Evolutionary conservation across 176 grass and related monocot genomes (phyloP), one percentile per base, ranked within the genome.

Genomic region (Triticum monococcum): DNA sequence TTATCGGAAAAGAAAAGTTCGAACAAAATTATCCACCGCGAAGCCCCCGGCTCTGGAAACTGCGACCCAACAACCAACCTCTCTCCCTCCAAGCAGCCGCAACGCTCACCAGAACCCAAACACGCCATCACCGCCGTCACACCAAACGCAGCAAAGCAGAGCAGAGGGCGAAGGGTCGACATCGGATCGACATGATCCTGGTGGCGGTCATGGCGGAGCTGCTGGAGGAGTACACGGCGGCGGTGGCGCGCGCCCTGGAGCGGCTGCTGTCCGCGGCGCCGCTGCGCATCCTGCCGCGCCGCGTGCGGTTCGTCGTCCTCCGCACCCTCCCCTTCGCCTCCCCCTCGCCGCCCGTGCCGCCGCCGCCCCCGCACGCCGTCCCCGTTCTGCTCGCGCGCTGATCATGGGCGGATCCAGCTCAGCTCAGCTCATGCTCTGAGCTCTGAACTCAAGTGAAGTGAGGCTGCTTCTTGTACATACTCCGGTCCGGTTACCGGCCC

Each of bases 231-330:
- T 72, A 72, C 70, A 72, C 70, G 70, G 70, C 70, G 70, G 70
- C 70, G 36, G 92, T 93, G 89, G 89, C 92, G 68, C 79, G 83
- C 13, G 83, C 78, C 37, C 40, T 93, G 83, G 92, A 93, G 86
- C 86, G 78, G 18, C 50, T 91, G 68, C 83, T 93, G 61, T 79
- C 70, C 0, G 79, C 62, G 75, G 81, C 81, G 8, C 86, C 89
- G 50, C 46, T 50, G 32, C 82, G 77, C 63, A 57, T 94, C 40
- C 71, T 90, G 75, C 83, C 89, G 9, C 86, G 89, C 50, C 65
- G 89, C 30, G 79, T 90, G 48, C 81, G 84, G 7, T 83, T 87
- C 76, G 81, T 89, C 40, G 86, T 94, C 74, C 83, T 90, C 64
- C 86, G 79, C 24, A 78, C 71, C 68, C 92, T 83, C 73, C 84